A percentile compares a stretch with the other conserved stretches of the same genome.
Conservation (phyloP, 2,329 filamentous ascomycete species). For the Apiospora hydei region DNA sequence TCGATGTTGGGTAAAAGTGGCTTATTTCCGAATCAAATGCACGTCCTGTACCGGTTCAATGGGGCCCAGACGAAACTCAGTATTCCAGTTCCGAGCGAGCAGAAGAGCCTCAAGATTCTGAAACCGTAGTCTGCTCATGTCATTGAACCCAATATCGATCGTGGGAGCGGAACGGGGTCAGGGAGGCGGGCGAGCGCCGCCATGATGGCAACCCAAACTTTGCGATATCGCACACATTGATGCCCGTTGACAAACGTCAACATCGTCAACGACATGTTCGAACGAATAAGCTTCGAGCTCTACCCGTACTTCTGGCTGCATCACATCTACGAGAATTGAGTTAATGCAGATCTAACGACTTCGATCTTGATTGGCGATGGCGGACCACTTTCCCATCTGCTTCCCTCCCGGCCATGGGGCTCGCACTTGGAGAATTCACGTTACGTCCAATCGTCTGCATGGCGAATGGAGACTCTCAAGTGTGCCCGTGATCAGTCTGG, state of each 20-base stretch:
- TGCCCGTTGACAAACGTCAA: background rate
- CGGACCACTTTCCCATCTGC: constrained; percentile 14
- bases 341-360: constrained; percentile 12
- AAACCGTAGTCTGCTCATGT: constrained; percentile 1
- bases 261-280: background rate
- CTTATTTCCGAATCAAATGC: background rate
- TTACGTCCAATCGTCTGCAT: constrained; percentile 19
- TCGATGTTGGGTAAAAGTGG: background rate
- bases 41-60: background rate
- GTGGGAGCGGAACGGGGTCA: constrained; percentile 8
- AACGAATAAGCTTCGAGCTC: constrained; percentile 5
- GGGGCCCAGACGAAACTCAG: background rate
- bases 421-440: constrained; percentile 11
- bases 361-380: constrained; percentile 20
- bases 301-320: constrained; percentile 11
- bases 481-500: constrained; percentile 2
- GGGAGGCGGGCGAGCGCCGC: constrained; percentile 5
- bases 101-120: constrained; percentile 17
- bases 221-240: constrained; percentile 15
- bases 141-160: constrained; percentile 6
- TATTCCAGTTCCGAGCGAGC: constrained; percentile 6
- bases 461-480: background rate
- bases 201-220: constrained; percentile 17
- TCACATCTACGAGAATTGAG: background rate
- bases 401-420: background rate